Percentiles rank a stretch among this genome's conserved stretches.
phyloP scores from a whole-genome alignment of 345 rosid species.

The Eucalyptus dawsonii region DNA sequence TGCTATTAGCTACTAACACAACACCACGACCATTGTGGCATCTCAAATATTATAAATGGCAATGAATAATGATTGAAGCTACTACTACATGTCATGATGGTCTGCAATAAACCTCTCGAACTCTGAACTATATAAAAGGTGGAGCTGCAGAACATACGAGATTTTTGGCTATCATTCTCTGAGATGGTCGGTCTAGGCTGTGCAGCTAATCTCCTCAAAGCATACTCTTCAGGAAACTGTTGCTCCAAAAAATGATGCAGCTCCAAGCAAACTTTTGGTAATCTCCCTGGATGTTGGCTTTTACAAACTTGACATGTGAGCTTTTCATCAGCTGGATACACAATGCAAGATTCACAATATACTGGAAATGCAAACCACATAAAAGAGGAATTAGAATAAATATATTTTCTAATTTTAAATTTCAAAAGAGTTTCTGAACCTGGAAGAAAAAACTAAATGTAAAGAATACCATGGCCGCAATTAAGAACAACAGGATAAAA shows the following conservation, averaged over 20 bases:
- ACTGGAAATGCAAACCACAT: conserved; percentile 21
- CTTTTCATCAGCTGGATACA: conserved; percentile 12
- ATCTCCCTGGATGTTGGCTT: conserved; percentile 40
- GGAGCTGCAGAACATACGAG: not conserved
- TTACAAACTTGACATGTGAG: conserved; percentile 56
- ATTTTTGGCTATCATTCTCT: conserved; percentile 6
- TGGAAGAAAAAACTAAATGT: not conserved
- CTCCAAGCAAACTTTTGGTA: conserved; percentile 59
- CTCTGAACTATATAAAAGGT: not conserved
- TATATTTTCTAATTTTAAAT: not conserved
- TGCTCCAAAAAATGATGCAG: conserved; percentile 49
- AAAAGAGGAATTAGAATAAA: not conserved
- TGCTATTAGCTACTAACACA: conserved; percentile 18
- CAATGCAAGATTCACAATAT: conserved; percentile 58
- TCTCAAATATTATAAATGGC: not conserved
- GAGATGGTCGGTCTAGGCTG: conserved; percentile 2
- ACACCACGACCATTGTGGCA: not conserved
- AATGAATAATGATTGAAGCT: not conserved
- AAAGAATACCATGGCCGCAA: conserved; percentile 74
- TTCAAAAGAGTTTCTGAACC: not conserved
- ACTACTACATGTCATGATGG: not conserved
- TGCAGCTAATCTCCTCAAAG: conserved; percentile 26
- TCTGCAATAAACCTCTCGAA: not conserved
- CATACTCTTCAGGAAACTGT: conserved; percentile 50
- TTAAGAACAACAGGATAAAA: conserved; percentile 57